Evolutionary conservation across 768 basidiomycete genomes (phyloP), one percentile per base, ranked within the genome.

Genomic region (Boletus insuetus): DNA sequence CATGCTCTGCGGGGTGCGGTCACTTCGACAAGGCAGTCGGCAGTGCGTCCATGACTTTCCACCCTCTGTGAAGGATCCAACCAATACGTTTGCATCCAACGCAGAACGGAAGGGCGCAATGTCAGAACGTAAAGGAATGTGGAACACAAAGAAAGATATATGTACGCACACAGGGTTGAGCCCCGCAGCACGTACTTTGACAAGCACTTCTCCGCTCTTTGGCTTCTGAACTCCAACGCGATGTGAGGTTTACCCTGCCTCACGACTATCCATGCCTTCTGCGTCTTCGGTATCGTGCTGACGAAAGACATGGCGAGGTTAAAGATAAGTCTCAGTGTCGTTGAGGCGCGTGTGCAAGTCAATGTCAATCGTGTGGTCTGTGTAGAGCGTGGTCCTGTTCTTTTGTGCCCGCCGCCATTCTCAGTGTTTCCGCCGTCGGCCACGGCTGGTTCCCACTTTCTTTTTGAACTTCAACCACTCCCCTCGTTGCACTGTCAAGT

Each of bases 101-200:
- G 8, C 29, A 29, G 52, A 20, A n/a, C 6, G 11, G 24, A 10
- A 38, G 51, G 4, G 3, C 37, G 29, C 29, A 29, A 20, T 32
- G 46, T 37, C 14, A 49, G 41, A 26, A 32, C 13, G 9, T 7
- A 17, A 39, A 14, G 3, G 14, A 7, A 24, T 7, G 31, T 1
- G 3, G 19, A n/a, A 22, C 3, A 29, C 4, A 10, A 34, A 3
- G 5, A 6, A 20, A 39, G 17, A 14, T 39, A 31, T 4, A 14
- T 39, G 29, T 4, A 54, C 79, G 56, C 66, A 87, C 83, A 84
- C 76, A 2, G 87, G 87, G 62, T 92, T 92, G 40, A 91, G 72
- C 0, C 86, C 85, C 0, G 78, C 79, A 11, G 82, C 79, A 22
- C 72, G 69, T 4, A 85, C 74, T 53, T 75, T 75, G 46, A 86